Evolutionary conservation across 805 yeast genomes (phyloP), one percentile per base, ranked within the genome.

Genomic region (Saturnispora quitensis): DNA sequence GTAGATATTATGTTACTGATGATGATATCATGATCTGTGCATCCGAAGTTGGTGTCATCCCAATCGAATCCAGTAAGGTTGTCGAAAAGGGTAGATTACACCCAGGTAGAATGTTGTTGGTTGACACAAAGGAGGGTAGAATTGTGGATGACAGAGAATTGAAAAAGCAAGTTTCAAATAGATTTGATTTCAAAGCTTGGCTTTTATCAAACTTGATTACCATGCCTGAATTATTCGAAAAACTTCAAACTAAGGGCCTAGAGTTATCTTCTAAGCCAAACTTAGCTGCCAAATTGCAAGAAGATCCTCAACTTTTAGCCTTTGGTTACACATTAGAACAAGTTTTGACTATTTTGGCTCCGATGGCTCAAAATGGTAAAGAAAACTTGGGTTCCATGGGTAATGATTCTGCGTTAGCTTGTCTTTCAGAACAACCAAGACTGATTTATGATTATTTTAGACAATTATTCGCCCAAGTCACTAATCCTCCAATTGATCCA

Each of bases 371-470:
- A 40, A 84, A 81, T 59, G 96, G 91, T 55, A 91, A 90, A 66
- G 99, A 91, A 72, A 89, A 97, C 12, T 76, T 91, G 50, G 98
- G 99, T 17, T 90, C 97, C 18, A 91, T 91, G 99, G 99, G 99
- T 75, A 91, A 91, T 65, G 99, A 91, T 66, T 82, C 93, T 48
- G 95, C 98, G 12, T 75, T 91, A 58, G 98, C 98, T 0, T 93
- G 99, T 71, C 73, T 91, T 60, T 84, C 96, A 38, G 91, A 87
- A 65, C 95, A 89, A 70, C 98, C 99, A 43, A 84, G 84, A 59
- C 72, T 93, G 56, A 73, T 89, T 56, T 91, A 86, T 68, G 99
- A 93, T 64, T 91, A 91, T 72, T 93, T 91, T 76, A 82, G 96
- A 63, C 96, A 91, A 69, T 77, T 91, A 64, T 91, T 91, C 72